Base-by-base conservation (phyloP, 1,284 basidiomycete species). In the Xerocomus amazonicus region DNA sequence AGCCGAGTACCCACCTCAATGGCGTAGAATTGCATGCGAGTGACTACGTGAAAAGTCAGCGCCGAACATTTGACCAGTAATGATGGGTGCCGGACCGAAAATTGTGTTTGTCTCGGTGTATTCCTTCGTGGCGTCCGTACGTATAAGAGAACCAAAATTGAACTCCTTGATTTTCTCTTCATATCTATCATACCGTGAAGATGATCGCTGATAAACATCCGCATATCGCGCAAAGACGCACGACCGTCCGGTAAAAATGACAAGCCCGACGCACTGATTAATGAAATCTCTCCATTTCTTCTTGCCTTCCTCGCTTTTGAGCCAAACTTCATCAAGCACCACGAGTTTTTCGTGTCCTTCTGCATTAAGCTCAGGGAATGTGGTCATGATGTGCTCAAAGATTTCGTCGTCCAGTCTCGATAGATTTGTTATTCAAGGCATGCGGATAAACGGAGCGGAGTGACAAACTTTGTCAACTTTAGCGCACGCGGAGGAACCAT, bases 121-220 rank as follows among this genome's bases (percentile, higher is more conserved):
- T 65, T 96, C 92, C 54, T 83, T 79, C 43, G 74, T 76, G 33
- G 86, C 79, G 65, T 97, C 83, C 47, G 81, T 87, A 45, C 97
- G 84, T 59, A 99, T 88, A 59, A 99, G 76, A 3, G 92, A 97
- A 29, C 97, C 97, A 73, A 98, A 97, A 78, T 98, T 99, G 74
- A 90, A 93, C 62, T 99, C 95, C 65, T 92, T 87, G 49, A 97
- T 74, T 62, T 84, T 87, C 55, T 88, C 84, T 72, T 93, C 86
- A 72, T 92, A 95, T 56, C 84, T 87, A 55, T 31, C 48, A 28
- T 10, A 13, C 31, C 43, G 43, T 35, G 8, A 13, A 27, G 40
- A 23, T 52, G 14, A 35, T 34, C 19, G 28, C 42, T 60, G 43
- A 23, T 23, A 23, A 59, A 52, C 28, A 43, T 50, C 37, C 29